Evolutionary conservation across 1,284 basidiomycete genomes (phyloP).

Genomic region (Sporisorium sorghi): DNA sequence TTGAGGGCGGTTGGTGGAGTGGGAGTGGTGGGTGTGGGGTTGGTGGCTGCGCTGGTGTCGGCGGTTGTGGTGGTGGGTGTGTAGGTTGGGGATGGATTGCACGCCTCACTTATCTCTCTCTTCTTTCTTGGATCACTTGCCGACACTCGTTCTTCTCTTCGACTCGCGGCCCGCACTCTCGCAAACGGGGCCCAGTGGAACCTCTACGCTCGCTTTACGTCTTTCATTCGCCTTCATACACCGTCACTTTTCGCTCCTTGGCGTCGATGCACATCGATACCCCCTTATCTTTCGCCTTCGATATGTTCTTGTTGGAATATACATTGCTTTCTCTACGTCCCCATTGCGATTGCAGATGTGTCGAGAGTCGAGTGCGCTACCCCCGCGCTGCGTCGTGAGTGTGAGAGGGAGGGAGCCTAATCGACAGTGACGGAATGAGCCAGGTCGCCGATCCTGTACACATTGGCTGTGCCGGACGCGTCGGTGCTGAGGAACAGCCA

Average conservation of each 20-base stretch:
- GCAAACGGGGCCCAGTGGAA: conserved; percentile 1
- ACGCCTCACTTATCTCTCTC: too few relatives aligned
- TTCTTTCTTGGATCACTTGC: neutral
- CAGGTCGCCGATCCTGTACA: conserved; percentile 23
- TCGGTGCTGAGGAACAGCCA: conserved; percentile 87
- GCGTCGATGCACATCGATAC: neutral
- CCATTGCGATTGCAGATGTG: too few relatives aligned
- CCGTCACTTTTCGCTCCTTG: neutral
- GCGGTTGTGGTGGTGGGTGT: conserved; percentile 16
- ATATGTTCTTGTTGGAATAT: neutral
- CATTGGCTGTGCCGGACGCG: conserved; percentile 18
- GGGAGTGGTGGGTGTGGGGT: conserved; percentile 13
- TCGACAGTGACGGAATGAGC: conserved; percentile 7
- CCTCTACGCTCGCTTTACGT: neutral
- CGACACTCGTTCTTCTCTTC: neutral
- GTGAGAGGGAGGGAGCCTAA: conserved; percentile 1
- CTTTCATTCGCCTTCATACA: neutral
- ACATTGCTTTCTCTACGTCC: too few relatives aligned
- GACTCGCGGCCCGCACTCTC: neutral
- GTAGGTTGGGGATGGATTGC: neutral
- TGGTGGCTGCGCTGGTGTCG: conserved; percentile 15
- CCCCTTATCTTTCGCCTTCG: neutral
- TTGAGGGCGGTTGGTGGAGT: conserved; percentile 3
- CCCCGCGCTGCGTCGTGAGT: neutral
- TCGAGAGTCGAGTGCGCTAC: too few relatives aligned